Evolutionary conservation across 2,329 filamentous ascomycete genomes (phyloP), one percentile per base, ranked within the genome.

Genomic region (Talaromyces verruculosus): DNA sequence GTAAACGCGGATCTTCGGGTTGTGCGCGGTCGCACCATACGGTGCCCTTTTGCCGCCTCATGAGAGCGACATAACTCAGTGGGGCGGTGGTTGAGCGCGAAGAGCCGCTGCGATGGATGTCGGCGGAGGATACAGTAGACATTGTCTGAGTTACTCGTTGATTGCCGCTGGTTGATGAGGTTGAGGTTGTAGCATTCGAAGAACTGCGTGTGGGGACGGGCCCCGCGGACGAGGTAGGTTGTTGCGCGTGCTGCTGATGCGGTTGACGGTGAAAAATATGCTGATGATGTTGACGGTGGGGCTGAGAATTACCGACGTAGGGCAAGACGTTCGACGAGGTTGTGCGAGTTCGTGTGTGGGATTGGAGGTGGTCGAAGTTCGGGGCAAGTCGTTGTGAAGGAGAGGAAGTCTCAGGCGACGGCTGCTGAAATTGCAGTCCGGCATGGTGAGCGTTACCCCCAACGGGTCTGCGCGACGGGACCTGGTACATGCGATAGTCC

Each of bases 11-110:
- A 76, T 99, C 95, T 78, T 98, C 93, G 68, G 91, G 89, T 77
- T 99, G 95, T 10, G 94, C 87, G 63, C 93, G 90, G 76, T 98
- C 95, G 81, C 93, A 97, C 95, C 95, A 99, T 4, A 99, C 95
- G 0, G 95, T 99, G 37, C 93, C 95, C 78, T 98, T 98, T 80
- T 99, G 95, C 77, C 93, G 94, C 68, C 95, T 88, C 81, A 99
- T 89, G n/a, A 97, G 85, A 41, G 95, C 93, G 61, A 99, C 95
- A 78, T 99, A 99, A 69, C 92, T 89, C n/a, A 90, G 81, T 68
- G 86, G 85, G 17, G 82, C 82, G 64, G 82, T 83, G 68, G 85
- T 86, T 25, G 92, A 96, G 72, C 92, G 88, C 61, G 90, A 91
- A 3, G 92, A 96, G 35, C 89, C 91, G 33, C 92, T 96, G 70